Conservation (phyloP, 805 yeast species). For the Spathaspora passalidarum region DNA sequence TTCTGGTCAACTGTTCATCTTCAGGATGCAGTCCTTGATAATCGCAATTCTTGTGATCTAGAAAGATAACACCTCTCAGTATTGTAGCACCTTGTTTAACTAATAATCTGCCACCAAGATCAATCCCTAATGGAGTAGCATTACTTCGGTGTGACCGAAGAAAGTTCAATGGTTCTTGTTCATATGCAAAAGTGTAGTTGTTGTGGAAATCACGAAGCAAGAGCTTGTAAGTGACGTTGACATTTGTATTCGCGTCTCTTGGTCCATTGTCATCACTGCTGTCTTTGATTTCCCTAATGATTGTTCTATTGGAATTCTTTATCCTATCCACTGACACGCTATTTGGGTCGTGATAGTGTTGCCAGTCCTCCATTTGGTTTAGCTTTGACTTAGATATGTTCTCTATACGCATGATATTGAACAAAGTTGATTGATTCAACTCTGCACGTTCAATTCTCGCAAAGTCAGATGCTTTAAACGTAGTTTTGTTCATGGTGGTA, state of each 20-base stretch:
- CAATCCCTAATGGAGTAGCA: conserved; percentile 35
- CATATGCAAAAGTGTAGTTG: conserved; percentile 55
- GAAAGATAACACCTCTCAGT: conserved; percentile 44
- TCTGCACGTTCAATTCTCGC: not conserved
- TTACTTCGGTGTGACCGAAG: conserved; percentile 25
- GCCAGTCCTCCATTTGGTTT: conserved; percentile 55
- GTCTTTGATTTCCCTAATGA: conserved; percentile 52
- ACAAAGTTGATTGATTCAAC: conserved; percentile 24
- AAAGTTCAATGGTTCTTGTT: conserved; percentile 50
- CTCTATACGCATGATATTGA: conserved; percentile 55
- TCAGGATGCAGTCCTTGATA: conserved; percentile 29
- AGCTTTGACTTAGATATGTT: conserved; percentile 52
- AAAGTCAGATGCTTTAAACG: conserved; percentile 11
- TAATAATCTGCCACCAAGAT: conserved; percentile 57
- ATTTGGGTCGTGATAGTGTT: conserved; percentile 51
- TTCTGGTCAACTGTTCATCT: conserved; percentile 20
- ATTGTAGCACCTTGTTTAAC: conserved; percentile 47
- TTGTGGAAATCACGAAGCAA: conserved; percentile 55
- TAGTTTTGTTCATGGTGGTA: not conserved
- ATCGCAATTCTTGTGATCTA: conserved; percentile 28
- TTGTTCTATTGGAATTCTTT: conserved; percentile 18
- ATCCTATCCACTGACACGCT: conserved; percentile 60
- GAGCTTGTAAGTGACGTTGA: conserved; percentile 42
- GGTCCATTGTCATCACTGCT: conserved; percentile 17
- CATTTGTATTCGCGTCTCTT: not conserved